phyloP scores from a whole-genome alignment of 2,329 filamentous ascomycete genomes.

The Cylindrodendrum hubeiense region DNA sequence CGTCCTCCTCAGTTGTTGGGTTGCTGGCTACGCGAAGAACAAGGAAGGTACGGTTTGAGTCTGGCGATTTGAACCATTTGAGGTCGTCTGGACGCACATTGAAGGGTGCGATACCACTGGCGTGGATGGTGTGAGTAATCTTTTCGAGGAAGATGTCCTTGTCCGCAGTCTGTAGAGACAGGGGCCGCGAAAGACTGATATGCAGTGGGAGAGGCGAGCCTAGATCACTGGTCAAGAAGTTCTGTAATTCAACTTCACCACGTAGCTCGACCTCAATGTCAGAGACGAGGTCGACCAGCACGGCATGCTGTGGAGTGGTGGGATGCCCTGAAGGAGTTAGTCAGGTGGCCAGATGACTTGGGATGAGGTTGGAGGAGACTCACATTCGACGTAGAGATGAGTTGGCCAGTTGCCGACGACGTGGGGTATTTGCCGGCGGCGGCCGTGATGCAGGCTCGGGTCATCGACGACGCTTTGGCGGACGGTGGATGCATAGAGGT shows the following conservation, averaged over 20 bases:
- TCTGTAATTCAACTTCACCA: constrained; percentile 64
- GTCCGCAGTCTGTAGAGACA: constrained; percentile 79
- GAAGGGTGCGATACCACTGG: constrained; percentile 48
- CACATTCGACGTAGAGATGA: constrained; percentile 94
- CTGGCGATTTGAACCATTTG: constrained; percentile 65
- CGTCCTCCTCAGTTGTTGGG: neutral
- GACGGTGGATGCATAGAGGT: constrained; percentile 88
- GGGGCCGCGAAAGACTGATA: constrained; percentile 87
- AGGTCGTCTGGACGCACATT: constrained; percentile 54
- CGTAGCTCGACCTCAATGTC: constrained; percentile 50
- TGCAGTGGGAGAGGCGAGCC: constrained; percentile 85
- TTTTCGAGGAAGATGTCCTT: constrained; percentile 75
- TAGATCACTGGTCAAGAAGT: constrained; percentile 82
- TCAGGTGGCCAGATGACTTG: constrained; percentile 2
- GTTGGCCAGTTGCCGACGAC: constrained; percentile 92
- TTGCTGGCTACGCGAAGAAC: constrained; percentile 73
- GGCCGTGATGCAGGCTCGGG: constrained; percentile 85
- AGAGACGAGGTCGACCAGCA: constrained; percentile 59
- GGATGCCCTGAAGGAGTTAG: constrained; percentile 64
- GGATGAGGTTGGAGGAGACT: constrained; percentile 48
- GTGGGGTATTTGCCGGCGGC: constrained; percentile 86
- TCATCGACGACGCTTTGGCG: constrained; percentile 85
- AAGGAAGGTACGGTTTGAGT: constrained; percentile 83
- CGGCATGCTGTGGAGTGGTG: constrained; percentile 57
- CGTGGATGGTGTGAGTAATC: constrained; percentile 59